A percentile compares a stretch with the other conserved stretches of the same genome.
phyloP scores from a whole-genome alignment of 805 yeast species.

The Suhomyces tanzawaensis region DNA sequence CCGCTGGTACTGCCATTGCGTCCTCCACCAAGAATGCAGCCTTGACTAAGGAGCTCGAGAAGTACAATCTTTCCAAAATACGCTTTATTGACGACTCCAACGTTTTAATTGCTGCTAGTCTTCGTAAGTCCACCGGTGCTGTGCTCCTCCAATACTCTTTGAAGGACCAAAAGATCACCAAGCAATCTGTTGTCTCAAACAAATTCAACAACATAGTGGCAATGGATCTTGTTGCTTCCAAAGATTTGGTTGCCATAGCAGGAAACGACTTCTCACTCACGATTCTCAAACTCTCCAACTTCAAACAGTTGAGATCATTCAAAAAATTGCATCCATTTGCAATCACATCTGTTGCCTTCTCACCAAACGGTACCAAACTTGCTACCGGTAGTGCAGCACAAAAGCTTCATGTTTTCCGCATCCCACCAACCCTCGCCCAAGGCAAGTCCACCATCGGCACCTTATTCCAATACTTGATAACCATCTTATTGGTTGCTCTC shows the following conservation, averaged over 20 bases:
- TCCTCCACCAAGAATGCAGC: slow-evolving; percentile 21
- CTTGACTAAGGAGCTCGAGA: slow-evolving; percentile 20
- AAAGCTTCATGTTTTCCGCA: slow-evolving; percentile 57
- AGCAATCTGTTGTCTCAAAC: slow-evolving; percentile 40
- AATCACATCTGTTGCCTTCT: slow-evolving; percentile 68
- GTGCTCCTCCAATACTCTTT: slow-evolving; percentile 45
- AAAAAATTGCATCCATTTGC: slow-evolving; percentile 74
- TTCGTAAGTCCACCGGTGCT: slow-evolving; percentile 34
- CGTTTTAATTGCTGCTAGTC: slow-evolving; percentile 33
- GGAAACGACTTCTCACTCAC: slow-evolving; percentile 67
- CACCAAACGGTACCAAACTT: slow-evolving; percentile 62
- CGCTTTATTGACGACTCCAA: slow-evolving; percentile 36
- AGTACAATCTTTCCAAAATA: slow-evolving; percentile 40
- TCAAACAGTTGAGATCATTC: slow-evolving; percentile 49
- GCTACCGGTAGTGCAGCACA: slow-evolving; percentile 80
- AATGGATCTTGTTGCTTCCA: slow-evolving; percentile 42
- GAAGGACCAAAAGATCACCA: slow-evolving; percentile 40
- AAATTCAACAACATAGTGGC: slow-evolving; percentile 57
- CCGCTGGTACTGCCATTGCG: slow-evolving; percentile 40
- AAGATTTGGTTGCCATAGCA: slow-evolving; percentile 52
- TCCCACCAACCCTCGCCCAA: slow-evolving; percentile 51
- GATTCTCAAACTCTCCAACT: slow-evolving; percentile 50
- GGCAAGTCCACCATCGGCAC: slow-evolving; percentile 39
- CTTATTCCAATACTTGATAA: slow-evolving; percentile 32
- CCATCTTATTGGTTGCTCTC: slow-evolving; percentile 29